A percentile compares a stretch with the other conserved stretches of the same genome.
Conservation (phyloP, 73 alveolate species). For the Breviolum minutum region DNA sequence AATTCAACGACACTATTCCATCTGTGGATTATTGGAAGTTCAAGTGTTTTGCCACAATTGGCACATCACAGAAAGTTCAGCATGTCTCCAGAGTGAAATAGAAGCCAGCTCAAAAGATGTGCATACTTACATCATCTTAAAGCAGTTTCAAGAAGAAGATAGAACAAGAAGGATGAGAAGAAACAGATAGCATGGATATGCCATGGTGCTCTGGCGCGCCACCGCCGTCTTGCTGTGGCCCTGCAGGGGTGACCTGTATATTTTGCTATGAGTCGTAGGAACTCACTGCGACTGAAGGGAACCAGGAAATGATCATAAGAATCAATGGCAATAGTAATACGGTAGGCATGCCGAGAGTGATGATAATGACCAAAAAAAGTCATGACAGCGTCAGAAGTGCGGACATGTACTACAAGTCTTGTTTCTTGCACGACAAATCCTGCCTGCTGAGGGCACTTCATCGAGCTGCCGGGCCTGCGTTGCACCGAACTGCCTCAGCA, state of each 20-base stretch:
- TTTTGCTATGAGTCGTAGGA: neutral
- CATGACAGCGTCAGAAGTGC: too few relatives aligned
- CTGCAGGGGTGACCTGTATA: slow-evolving; percentile 19
- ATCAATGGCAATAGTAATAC: too few relatives aligned
- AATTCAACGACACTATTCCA: too few relatives aligned
- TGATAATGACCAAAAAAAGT: neutral
- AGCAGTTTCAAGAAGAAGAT: neutral
- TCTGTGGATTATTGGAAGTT: too few relatives aligned
- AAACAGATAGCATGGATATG: slow-evolving; percentile 41
- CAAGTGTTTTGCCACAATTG: too few relatives aligned
- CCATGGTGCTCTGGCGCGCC: slow-evolving; percentile 23
- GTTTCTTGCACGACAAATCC: neutral
- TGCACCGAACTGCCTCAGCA: slow-evolving; percentile 66
- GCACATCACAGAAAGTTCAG: too few relatives aligned
- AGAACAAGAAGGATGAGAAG: neutral
- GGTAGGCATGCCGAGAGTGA: neutral
- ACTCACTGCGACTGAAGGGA: neutral
- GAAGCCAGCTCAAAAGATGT: too few relatives aligned
- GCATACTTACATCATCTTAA: too few relatives aligned
- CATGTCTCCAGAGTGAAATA: too few relatives aligned
- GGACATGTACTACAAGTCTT: neutral
- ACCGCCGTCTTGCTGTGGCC: slow-evolving; percentile 45
- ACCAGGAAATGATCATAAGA: neutral
- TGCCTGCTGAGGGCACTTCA: slow-evolving; percentile 25
- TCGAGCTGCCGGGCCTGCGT: slow-evolving; percentile 57